Evolutionary conservation across 2,329 filamentous ascomycete genomes (phyloP).

Genomic region (Epichloe gansuensis): DNA sequence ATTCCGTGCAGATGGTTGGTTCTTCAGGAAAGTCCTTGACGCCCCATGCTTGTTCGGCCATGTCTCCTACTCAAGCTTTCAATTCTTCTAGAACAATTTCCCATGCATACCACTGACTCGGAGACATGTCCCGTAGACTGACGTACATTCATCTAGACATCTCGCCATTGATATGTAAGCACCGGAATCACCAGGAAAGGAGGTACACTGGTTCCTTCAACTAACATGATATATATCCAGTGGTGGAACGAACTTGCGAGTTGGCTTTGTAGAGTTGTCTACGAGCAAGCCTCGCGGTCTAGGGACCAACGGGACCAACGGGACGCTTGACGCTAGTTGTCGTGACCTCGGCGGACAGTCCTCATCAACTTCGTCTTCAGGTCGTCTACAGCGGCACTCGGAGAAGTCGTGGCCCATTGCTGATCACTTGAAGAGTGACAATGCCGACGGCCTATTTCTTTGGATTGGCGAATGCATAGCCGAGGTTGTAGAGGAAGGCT

Average conservation of each 20-base stretch:
- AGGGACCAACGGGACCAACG: neutral
- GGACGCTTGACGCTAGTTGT: constrained; percentile 7
- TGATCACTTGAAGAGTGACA: constrained; percentile 60
- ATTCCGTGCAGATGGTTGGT: too few relatives aligned
- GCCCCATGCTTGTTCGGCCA: neutral
- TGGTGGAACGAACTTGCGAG: constrained; percentile 57
- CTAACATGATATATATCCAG: constrained; percentile 21
- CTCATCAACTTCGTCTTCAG: neutral
- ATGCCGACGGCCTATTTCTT: constrained; percentile 62
- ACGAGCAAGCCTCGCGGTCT: constrained; percentile 12
- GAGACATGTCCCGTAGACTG: neutral
- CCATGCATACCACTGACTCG: neutral
- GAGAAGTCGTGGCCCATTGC: constrained; percentile 66
- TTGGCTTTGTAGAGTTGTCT: constrained; percentile 54
- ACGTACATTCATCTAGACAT: constrained; percentile 29
- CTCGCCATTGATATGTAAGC: constrained; percentile 55
- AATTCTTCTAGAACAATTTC: neutral
- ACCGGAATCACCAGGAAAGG: constrained; percentile 6
- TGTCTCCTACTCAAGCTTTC: neutral
- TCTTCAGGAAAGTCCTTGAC: too few relatives aligned
- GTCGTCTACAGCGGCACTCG: constrained; percentile 43
- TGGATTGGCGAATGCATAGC: constrained; percentile 75
- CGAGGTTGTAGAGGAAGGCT: constrained; percentile 52
- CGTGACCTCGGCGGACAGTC: neutral
- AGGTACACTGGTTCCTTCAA: constrained; percentile 13